Evolutionary conservation across 306 rosid species (phyloP), one percentile per base, ranked within the genome.

Genomic region (Acmispon strigosus): DNA sequence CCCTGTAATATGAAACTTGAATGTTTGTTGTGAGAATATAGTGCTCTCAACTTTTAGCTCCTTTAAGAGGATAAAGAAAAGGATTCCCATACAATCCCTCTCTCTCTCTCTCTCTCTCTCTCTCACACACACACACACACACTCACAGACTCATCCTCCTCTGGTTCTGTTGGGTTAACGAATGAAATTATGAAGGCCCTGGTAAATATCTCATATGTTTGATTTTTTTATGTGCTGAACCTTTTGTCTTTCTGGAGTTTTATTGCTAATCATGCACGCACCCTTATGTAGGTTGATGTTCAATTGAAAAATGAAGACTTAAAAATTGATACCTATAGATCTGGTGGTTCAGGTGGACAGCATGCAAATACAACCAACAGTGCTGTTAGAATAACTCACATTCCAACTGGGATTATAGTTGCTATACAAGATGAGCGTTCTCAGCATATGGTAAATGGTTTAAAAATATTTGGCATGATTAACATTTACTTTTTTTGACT

Each of bases 341-440:
- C 94, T 22, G 96, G 98, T 66, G 98, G 98, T 67, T 80, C 96
- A 16, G 98, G 98, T 36, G 97, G 96, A 55, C 98, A 93, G 84
- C 96, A 90, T 82, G 98, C 93, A 68, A 93, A 93, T 86, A 93
- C 96, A 43, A 93, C 97, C 41, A 88, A 87, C 74, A 93, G 96
- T 87, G 98, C 98, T 44, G 98, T 93, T 71, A 86, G 98, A 87
- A 69, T 90, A 64, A 88, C 81, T 56, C 98, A 90, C 82, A 54
- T 90, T 72, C 96, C 96, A 58, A 82, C 96, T 7, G 96, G 98
- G 66, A 73, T 93, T 77, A 73, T 80, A 36, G 87, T 90, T 80
- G 67, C 93, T 71, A 93, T 93, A 82, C 97, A 93, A 82, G 96
- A 93, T 50, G 98, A 90, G 69, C 90, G 96, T 44, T 93, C 96